A percentile compares a stretch with the other conserved stretches of the same genome.
These are phyloP conservation scores for Heterobasidion annosum DNA, from an alignment of 1,284 basidiomycete genomes.

Conservation along the genomic window DNA sequence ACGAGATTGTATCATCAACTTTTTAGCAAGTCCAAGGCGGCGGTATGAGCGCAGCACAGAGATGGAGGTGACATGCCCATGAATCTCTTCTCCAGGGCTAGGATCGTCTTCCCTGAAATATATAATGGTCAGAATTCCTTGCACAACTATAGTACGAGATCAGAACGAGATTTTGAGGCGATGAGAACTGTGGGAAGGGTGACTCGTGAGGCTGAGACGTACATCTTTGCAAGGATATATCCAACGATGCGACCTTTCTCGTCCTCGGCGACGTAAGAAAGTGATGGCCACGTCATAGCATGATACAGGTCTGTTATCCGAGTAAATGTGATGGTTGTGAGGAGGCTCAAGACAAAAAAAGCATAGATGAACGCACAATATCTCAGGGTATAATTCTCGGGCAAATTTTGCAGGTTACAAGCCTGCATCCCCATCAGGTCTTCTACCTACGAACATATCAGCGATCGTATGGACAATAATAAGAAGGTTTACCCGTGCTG, in stretches of 20 bases:
- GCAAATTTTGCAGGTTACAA: slow-evolving; percentile 81
- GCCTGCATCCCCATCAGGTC: slow-evolving; percentile 89
- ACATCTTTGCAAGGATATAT: slow-evolving; percentile 95
- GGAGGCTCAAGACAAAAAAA: background rate
- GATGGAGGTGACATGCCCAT: slow-evolving; percentile 89
- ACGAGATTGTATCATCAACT: slow-evolving; percentile 86
- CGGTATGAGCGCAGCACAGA: slow-evolving; percentile 83
- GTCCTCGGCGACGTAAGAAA: slow-evolving; percentile 93
- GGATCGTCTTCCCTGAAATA: slow-evolving; percentile 55
- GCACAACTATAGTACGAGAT: slow-evolving; percentile 10
- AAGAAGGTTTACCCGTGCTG: slow-evolving; percentile 33
- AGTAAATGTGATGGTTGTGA: background rate
- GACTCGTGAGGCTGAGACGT: slow-evolving; percentile 13
- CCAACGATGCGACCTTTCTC: slow-evolving; percentile 85
- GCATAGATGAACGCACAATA: slow-evolving; percentile 55
- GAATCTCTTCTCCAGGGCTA: slow-evolving; percentile 48
- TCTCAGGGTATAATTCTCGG: slow-evolving; percentile 82
- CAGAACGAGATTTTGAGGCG: slow-evolving; percentile 1
- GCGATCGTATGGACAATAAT: background rate
- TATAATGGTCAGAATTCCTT: slow-evolving; percentile 16
- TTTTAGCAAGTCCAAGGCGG: slow-evolving; percentile 79
- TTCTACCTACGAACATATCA: slow-evolving; percentile 33
- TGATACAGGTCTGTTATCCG: slow-evolving; percentile 73
- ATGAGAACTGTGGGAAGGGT: too few relatives aligned
- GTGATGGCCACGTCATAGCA: slow-evolving; percentile 84